Evolutionary conservation across 768 basidiomycete species (phyloP).

Genomic region (Podaxis rugospora): DNA sequence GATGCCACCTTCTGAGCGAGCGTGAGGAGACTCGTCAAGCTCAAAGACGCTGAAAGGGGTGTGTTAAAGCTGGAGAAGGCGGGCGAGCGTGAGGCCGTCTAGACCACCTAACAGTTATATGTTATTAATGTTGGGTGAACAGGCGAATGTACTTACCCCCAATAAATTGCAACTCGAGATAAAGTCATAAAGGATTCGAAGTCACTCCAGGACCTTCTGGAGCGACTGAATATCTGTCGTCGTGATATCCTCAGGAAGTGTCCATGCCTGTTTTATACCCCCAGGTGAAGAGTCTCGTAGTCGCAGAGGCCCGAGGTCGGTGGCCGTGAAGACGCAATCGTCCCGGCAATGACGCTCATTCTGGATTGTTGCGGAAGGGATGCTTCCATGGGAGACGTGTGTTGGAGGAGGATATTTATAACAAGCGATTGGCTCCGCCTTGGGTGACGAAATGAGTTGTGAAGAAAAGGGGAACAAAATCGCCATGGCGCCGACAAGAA

Average conservation of each 20-base stretch:
- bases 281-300: too few species aligned
- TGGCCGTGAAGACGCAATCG: background rate
- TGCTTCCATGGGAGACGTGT: background rate
- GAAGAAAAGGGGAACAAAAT: too few species aligned
- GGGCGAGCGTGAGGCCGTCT: conserved; percentile 22
- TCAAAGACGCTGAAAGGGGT: conserved; percentile 19
- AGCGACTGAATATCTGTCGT: background rate
- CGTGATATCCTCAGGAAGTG: background rate
- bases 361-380: background rate
- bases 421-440: background rate
- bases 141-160: background rate
- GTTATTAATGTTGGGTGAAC: background rate
- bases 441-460: too few species aligned
- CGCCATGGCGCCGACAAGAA: too few species aligned
- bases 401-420: background rate
- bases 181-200: background rate
- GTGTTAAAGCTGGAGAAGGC: conserved; percentile 16
- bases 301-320: background rate
- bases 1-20: conserved; percentile 22
- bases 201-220: background rate
- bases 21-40: conserved; percentile 16
- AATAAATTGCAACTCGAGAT: background rate
- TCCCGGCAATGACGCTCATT: background rate
- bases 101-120: conserved; percentile 16
- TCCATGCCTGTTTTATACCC: background rate